Base-by-base conservation (phyloP, 73 alveolate genomes). In the Breviolum minutum region DNA sequence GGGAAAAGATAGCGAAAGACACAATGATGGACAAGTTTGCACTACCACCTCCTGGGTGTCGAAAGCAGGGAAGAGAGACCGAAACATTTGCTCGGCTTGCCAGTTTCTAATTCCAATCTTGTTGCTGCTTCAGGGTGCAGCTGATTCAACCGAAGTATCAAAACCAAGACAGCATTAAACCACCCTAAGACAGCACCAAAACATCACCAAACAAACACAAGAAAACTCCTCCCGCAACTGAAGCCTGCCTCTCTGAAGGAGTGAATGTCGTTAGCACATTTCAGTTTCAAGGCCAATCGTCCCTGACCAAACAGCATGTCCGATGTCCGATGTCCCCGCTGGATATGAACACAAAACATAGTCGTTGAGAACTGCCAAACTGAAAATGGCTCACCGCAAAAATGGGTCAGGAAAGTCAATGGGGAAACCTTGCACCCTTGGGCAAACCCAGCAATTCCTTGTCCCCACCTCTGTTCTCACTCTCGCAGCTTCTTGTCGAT, bases 191-290 rank as follows among this genome's bases (percentile, higher is more conserved):
- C 77, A 68, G 24, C 24, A 22, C 77, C 17, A 68, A 68, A 40
- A 40, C 54, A 40, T 40, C 54, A 40, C 54, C 54, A 40, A 40
- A 40, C 54, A 68, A 68, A 14, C 17, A 68, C n/a, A 40, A 40
- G 54, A 40, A 40, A 68, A 68, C 24, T 14, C 77, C 54, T 40
- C 54, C 54, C 54, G 64, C 86, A n/a, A 11, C 29, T 10, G 62
- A 11, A 71, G 87, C 87, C 77, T 11, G 84, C 97, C 97, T 90
- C 97, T 61, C 82, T 70, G 64, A 71, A 90, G 97, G 97, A 90
- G 76, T 90, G 97, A 68, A 90, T 74, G 88, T 90, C 97, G 74
- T 90, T 90, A 76, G 97, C 97, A 20, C 97, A 90, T 61, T 90
- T 90, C 79, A 90, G 88, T 30, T 90, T 90, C 97, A 90, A 71